phyloP scores from a whole-genome alignment of 129 eudicot species.

The Helianthus annuus region HanXRQr2.0-SUNRISE NC_035449.2:14454585-14455084 shows the following conservation, averaged over 20 bases:
- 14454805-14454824: slow-evolving; percentile 42
- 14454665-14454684: no score
- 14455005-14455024: not conserved
- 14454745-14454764: no score
- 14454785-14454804: slow-evolving; percentile 34
- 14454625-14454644: slow-evolving; percentile 45
- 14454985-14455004: slow-evolving; percentile 1
- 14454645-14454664: not conserved
- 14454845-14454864: slow-evolving; percentile 24
- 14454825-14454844: slow-evolving; percentile 36
- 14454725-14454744: no score
- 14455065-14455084: slow-evolving; percentile 35
- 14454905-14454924: slow-evolving; percentile 22
- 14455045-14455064: slow-evolving; percentile 32
- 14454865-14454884: slow-evolving; percentile 47
- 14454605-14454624: slow-evolving; percentile 31
- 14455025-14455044: slow-evolving; percentile 35
- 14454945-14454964: slow-evolving; percentile 32
- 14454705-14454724: no score
- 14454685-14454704: no score
- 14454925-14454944: slow-evolving; percentile 44
- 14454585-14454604: slow-evolving; percentile 35
- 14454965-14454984: slow-evolving; percentile 19
- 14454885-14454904: slow-evolving; percentile 32
- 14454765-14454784: slow-evolving; percentile 24